A percentile compares a stretch with the other conserved stretches of the same genome.
Evolutionary conservation across 2,329 filamentous ascomycete genomes (phyloP).

Genomic region (Huntiella bhutanensis): DNA sequence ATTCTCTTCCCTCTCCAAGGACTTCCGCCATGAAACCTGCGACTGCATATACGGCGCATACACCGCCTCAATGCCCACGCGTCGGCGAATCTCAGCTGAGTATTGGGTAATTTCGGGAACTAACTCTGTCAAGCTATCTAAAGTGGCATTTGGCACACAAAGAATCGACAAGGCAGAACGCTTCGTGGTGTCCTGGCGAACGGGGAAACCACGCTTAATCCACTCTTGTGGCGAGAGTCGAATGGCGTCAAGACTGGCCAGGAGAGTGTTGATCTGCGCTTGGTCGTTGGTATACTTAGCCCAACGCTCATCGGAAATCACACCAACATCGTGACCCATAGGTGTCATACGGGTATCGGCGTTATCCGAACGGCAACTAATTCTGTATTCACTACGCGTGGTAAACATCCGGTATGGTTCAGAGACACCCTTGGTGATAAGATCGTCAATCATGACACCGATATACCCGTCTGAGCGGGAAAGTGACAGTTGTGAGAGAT

Average conservation of each 20-base stretch:
- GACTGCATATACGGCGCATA: constrained; percentile 75
- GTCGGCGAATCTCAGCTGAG: constrained; percentile 37
- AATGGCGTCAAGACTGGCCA: constrained; percentile 36
- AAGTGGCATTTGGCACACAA: constrained; percentile 40
- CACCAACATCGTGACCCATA: constrained; percentile 55
- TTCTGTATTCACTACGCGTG: constrained; percentile 81
- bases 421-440: constrained; percentile 88
- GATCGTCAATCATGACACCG: constrained; percentile 95
- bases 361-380: constrained; percentile 83
- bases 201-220: constrained; percentile 48
- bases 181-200: constrained; percentile 44
- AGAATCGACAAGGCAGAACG: constrained; percentile 67
- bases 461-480: constrained; percentile 84
- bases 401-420: constrained; percentile 99
- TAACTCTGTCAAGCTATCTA: constrained; percentile 35
- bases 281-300: constrained; percentile 43
- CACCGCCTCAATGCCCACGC: constrained; percentile 62
- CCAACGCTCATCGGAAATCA: constrained; percentile 70
- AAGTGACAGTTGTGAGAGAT: constrained; percentile 45
- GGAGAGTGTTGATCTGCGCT: constrained; percentile 48
- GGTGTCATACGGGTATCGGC: constrained; percentile 73
- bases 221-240: constrained; percentile 44
- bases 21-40: constrained; percentile 46
- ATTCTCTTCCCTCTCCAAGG: constrained; percentile 58
- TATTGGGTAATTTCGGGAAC: constrained; percentile 39